These are phyloP conservation scores for Ceriops zippeliana DNA, from an alignment of 345 rosid genomes.

Conservation along the genomic window DNA sequence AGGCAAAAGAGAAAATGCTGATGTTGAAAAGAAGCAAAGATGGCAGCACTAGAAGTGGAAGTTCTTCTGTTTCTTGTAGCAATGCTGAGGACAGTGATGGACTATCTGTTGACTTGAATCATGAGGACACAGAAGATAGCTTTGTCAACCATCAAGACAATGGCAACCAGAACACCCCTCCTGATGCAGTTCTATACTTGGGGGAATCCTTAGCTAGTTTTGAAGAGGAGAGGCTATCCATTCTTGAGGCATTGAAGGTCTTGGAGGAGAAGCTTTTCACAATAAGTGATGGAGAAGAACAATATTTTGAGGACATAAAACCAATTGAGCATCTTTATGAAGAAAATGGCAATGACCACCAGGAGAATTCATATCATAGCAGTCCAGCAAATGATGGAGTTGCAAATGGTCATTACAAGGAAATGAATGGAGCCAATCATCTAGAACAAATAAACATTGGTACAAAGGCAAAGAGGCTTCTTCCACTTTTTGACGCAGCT, in stretches of 20 bases:
- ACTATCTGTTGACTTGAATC: constrained; percentile 47
- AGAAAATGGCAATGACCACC: constrained; percentile 46
- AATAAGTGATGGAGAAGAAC: constrained; percentile 51
- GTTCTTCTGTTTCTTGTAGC: constrained; percentile 56
- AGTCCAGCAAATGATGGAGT: constrained; percentile 41
- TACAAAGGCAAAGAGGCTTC: constrained; percentile 76
- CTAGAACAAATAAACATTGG: constrained; percentile 29
- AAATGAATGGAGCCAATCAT: constrained; percentile 50
- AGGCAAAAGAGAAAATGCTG: constrained; percentile 53
- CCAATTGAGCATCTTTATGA: constrained; percentile 28
- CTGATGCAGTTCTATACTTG: constrained; percentile 62
- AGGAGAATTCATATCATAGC: constrained; percentile 17
- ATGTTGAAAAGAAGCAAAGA: constrained; percentile 46
- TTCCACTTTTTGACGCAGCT: constrained; percentile 76
- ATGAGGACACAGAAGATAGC: constrained; percentile 42
- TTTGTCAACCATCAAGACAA: constrained; percentile 29
- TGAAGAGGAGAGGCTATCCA: constrained; percentile 77
- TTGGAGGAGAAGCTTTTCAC: constrained; percentile 80
- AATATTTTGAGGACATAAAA: constrained; percentile 44
- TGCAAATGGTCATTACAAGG: constrained; percentile 51
- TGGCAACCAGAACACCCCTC: constrained; percentile 51
- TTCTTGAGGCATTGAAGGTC: constrained; percentile 80
- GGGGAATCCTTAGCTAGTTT: constrained; percentile 73
- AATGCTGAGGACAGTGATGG: constrained; percentile 66
- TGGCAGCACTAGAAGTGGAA: constrained; percentile 36